Conservation (phyloP, 2,329 filamentous ascomycete genomes). For the Beauveria pseudobassiana region DNA sequence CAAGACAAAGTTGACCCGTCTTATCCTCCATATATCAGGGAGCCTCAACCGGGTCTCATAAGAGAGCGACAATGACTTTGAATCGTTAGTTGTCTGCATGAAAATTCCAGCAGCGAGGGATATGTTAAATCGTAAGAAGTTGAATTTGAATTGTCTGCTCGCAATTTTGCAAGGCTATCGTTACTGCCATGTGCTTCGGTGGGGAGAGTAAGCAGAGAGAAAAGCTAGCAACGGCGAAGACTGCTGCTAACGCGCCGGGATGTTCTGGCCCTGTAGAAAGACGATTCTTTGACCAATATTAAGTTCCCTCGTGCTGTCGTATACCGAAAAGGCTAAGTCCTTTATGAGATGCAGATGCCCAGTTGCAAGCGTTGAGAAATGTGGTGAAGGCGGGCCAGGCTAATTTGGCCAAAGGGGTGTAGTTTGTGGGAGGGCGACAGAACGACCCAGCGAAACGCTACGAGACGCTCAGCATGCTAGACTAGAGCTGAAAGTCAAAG, state of each 20-base stretch:
- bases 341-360: neutral
- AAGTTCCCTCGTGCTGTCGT: neutral
- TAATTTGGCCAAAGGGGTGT: neutral
- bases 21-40: neutral
- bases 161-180: neutral
- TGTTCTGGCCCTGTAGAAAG: neutral
- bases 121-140: neutral
- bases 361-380: neutral
- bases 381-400: neutral
- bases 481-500: neutral
- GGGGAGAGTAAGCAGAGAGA: slow-evolving; percentile 5
- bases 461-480: neutral
- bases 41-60: neutral
- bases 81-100: too few relatives aligned
- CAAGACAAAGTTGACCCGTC: neutral
- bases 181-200: neutral
- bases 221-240: slow-evolving; percentile 4
- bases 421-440: neutral
- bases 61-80: too few relatives aligned
- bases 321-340: neutral
- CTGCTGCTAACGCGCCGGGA: neutral
- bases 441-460: neutral
- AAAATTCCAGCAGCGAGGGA: neutral
- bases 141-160: neutral
- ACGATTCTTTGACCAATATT: neutral